Evolutionary conservation across 148 eudicot genomes (phyloP).

Genomic region (Rhododendron simsii): DNA sequence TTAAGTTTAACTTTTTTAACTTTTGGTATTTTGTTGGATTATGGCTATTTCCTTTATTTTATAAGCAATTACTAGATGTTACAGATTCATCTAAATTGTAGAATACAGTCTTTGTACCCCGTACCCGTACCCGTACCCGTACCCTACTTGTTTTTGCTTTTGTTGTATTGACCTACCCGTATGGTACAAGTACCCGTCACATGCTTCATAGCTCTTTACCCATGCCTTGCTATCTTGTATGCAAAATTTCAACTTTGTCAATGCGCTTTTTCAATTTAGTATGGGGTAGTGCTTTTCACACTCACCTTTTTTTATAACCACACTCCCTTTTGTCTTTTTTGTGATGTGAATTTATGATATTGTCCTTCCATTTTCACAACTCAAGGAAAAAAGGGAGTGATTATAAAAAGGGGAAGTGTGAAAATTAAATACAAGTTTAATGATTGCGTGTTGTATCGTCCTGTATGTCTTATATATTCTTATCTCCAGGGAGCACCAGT

Average conservation of each 20-base stretch:
- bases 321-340: no score
- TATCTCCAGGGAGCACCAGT: slow-evolving; percentile 68
- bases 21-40: neutral
- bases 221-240: neutral
- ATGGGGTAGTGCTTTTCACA: no score
- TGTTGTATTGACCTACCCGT: neutral
- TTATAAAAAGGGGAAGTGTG: no score
- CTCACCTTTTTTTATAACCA: no score
- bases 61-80: neutral
- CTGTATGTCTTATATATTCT: neutral
- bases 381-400: no score
- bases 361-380: no score
- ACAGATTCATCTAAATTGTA: neutral
- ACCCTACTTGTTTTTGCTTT: neutral
- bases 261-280: neutral
- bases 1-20: neutral
- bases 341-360: no score
- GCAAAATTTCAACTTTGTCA: neutral
- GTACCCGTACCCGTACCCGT: neutral
- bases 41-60: neutral
- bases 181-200: neutral
- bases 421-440: neutral
- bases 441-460: neutral
- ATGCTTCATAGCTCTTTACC: neutral
- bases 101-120: neutral